Evolutionary conservation across 2,329 filamentous ascomycete genomes (phyloP), one percentile per base, ranked within the genome.

Genomic region (Fusarium marasasianum): DNA sequence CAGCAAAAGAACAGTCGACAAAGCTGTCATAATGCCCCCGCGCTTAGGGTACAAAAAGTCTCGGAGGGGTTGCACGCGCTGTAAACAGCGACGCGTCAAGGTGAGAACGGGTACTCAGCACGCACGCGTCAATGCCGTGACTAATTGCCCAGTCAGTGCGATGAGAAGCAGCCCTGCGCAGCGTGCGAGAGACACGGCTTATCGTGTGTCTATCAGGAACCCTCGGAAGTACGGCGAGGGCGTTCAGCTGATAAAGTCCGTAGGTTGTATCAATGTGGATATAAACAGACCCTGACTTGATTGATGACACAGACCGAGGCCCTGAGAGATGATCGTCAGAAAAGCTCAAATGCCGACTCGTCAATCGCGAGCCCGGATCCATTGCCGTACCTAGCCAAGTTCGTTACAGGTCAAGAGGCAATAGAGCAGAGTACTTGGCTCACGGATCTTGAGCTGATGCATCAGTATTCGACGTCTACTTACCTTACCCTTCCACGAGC

Each of bases 1-100:
- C 24, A 40, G 35, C 15, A 22, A 17, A 29, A 29, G 9, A 26
- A 29, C 7, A 13, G 1, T 5, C 24, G 2, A 14, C 0, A 29
- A 54, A 54, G 7, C 14, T 26, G 0, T 5, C 24, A 40, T 1
- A 29, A 66, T 61, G 45, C 63, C 63, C 24, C 78, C 78, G 43
- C 80, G 79, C 6, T 69, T 83, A 12, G 81, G 81, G 7, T 81
- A 83, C 69, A 82, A 77, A 29, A 83, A 83, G 54, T 82, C 81
- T 38, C 79, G 81, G 15, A 77, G 71, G 44, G 81, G 82, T 33
- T 83, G 82, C 66, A 72, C 77, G 44, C 74, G 80, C n/a, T 83
- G 82, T 70, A 83, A 82, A 65, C 78, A 80, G 41, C 75, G 82
- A 9, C 79, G 81, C 41, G 81, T 83, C 70, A 83, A 83, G 78